phyloP scores from a whole-genome alignment of 257 asterid genomes.

The Petunia secreta region DNA sequence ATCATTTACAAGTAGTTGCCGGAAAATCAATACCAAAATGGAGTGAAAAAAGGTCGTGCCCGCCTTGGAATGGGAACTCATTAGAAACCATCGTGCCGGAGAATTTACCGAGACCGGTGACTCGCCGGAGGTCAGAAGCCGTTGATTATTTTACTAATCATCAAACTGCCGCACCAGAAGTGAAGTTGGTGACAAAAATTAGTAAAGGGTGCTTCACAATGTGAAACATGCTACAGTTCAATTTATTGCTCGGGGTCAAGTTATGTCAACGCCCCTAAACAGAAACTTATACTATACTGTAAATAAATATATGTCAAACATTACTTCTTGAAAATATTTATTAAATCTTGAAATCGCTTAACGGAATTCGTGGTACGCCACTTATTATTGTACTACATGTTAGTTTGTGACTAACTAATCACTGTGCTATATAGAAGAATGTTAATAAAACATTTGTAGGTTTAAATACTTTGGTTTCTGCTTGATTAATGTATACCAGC shows the following conservation, averaged over 20 bases:
- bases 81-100: constrained; percentile 87
- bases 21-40: constrained; percentile 36
- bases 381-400: too few relatives aligned
- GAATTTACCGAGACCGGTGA: constrained; percentile 71
- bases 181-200: constrained; percentile 24
- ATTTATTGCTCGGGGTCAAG: not conserved
- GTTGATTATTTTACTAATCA: constrained; percentile 34
- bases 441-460: not conserved
- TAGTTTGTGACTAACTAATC: not conserved
- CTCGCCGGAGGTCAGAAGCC: constrained; percentile 64
- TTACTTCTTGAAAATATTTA: not conserved
- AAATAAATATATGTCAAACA: too few relatives aligned
- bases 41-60: constrained; percentile 76
- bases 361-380: not conserved
- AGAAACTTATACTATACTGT: too few relatives aligned
- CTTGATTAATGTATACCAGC: not conserved
- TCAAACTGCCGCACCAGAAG: constrained; percentile 47
- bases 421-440: not conserved
- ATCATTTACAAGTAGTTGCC: constrained; percentile 6
- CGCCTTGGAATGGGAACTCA: constrained; percentile 74
- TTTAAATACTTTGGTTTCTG: not conserved
- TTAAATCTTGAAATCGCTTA: not conserved
- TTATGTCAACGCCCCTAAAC: not conserved
- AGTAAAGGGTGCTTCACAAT: constrained; percentile 31
- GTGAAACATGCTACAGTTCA: constrained; percentile 11